Base-by-base conservation (phyloP, 106 monocot genomes). In the Xerophyta viscosa region DNA sequence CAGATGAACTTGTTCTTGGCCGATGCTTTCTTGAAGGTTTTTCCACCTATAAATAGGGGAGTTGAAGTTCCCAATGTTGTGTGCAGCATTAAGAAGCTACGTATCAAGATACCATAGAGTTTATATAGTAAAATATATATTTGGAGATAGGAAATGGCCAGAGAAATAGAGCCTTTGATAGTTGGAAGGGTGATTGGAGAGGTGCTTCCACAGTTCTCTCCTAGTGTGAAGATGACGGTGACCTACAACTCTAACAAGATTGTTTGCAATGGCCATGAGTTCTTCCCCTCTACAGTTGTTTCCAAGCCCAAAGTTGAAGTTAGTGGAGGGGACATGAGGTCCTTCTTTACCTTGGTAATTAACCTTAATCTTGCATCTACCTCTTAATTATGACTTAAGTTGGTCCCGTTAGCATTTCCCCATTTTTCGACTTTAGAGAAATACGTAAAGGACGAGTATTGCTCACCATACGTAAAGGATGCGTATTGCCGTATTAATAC, bases 151-250 rank as follows among this genome's bases (percentile, higher is more conserved):
- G 33, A 11, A 33, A 70, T 76, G 75, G 33, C 58, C 4, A 70
- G 76, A 37, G 47, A 26, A 3, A 33, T 58, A 58, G 70, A 76
- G 37, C 70, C 76, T 29, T 52, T 76, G 8, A 37, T 65, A 1
- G 70, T 76, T 18, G 76, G 70, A 24, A 64, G 76, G 54, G 76
- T 76, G 47, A 70, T 76, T 0, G 76, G 76, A 47, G 76, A 76
- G 31, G 76, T 76, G 17, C 29, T 76, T 12, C 69, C 69, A 52
- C 39, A 52, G 19, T 76, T 76, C 52, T 46, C n/a, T 18, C 70
- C 70, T 19, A 62, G 53, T 20, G 41, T 70, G 43, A 70, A 54
- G 59, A 76, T 76, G 70, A n/a, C 41, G 29, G 70, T 70, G 28
- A 76, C 64, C 37, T 76, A 76, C 70, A 76, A 65, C 43, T 64